Evolutionary conservation across 1,284 basidiomycete genomes (phyloP).

Genomic region (Calocybe gambosa): DNA sequence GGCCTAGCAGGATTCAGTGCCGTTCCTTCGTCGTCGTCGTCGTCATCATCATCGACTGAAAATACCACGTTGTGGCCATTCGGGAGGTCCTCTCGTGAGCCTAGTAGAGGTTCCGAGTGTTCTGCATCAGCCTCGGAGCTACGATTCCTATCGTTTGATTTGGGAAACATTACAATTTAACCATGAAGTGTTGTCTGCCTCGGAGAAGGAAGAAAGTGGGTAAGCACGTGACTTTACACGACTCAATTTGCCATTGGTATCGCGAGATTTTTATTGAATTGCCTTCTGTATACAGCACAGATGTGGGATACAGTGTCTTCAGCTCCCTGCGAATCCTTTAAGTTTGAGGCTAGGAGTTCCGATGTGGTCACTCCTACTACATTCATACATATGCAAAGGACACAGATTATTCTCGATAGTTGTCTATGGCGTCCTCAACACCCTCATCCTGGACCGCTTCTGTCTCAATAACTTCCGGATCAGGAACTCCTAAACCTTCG

Average conservation of each 20-base stretch:
- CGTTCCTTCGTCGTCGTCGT: slow-evolving; percentile 33
- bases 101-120: slow-evolving; percentile 50
- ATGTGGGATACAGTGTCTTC: too few species aligned
- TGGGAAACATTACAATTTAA: slow-evolving; percentile 32
- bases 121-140: slow-evolving; percentile 31
- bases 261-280: too few species aligned
- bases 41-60: slow-evolving; percentile 36
- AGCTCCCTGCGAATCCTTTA: too few species aligned
- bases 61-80: slow-evolving; percentile 34
- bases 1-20: slow-evolving; percentile 24
- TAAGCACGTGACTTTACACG: slow-evolving; percentile 1
- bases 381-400: too few species aligned
- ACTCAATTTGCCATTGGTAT: too few species aligned
- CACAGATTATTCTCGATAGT: background rate
- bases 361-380: too few species aligned
- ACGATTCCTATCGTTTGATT: slow-evolving; percentile 26
- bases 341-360: too few species aligned
- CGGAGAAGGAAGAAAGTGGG: background rate
- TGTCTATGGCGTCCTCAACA: background rate
- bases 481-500: slow-evolving; percentile 1
- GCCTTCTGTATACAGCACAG: too few species aligned
- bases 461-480: background rate
- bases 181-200: slow-evolving; percentile 16
- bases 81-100: slow-evolving; percentile 19
- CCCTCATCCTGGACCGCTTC: background rate